Base-by-base conservation (phyloP, 2,329 filamentous ascomycete genomes). In the Xylariaceae sp. region DNA sequence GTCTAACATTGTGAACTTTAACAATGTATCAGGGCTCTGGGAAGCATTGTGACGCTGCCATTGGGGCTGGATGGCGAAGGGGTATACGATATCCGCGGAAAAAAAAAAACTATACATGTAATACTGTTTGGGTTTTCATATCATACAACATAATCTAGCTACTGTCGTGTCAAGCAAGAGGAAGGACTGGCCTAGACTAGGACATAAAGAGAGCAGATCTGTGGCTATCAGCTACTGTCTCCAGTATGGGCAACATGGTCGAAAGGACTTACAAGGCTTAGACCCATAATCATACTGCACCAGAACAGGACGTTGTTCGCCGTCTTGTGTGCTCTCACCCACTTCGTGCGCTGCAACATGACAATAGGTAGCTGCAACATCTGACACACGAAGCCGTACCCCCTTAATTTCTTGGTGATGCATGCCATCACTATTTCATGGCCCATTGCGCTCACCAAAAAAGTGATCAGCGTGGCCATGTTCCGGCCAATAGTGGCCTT, bases 351-450 rank as follows among this genome's bases (percentile, higher is more conserved):
- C 70, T 97, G 93, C 22, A 97, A 69, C 63, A 90, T 80, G n/a
- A 97, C 87, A 52, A 97, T 93, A 1, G 93, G 93, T 53, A 97
- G 76, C 72, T 98, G 93, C 48, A 94, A 69, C 93, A 98, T 97
- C 81, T 96, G 93, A 48, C 88, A 86, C 16, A 94, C 59, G 61
- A 96, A 95, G 9, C 91, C 93, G 60, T 97, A 98, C 11, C 93
- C 93, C 29, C 93, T 74, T 34, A 97, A 73, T 70, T 98, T 97
- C 73, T 96, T 91, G 19, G 90, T 96, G 62, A 98, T 97, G 64
- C 91, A 97, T 7, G 87, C 89, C 87, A 98, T 95, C 56, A 98
- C 87, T 43, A 98, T 77, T 65, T 98, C 93, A 61, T 97, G 93
- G 13, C 89, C 89, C 17, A 95, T 61, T 28, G 93, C 88, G 44